These are phyloP conservation scores for Trifolium subterraneum DNA, from an alignment of 306 rosid genomes.

Conservation along the genomic window DNA sequence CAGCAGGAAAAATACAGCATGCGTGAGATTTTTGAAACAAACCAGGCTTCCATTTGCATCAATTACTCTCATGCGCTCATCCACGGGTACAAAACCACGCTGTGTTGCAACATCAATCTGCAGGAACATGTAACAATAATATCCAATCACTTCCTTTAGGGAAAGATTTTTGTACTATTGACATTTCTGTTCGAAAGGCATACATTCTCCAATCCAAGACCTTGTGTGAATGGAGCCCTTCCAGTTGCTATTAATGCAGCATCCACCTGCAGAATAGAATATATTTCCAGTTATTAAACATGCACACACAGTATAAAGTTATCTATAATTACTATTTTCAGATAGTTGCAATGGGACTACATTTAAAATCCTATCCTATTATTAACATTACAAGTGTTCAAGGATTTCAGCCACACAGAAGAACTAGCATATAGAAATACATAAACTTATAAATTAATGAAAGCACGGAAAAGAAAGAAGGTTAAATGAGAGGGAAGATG, in stretches of 20 bases:
- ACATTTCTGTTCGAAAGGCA: constrained; percentile 44
- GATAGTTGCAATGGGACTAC: neutral
- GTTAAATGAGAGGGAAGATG: neutral
- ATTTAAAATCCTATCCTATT: neutral
- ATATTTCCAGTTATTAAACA: neutral
- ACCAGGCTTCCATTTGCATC: constrained; percentile 89
- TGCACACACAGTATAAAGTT: constrained; percentile 18
- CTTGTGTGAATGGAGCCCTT: constrained; percentile 93
- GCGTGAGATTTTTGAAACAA: constrained; percentile 37
- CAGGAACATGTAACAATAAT: constrained; percentile 34
- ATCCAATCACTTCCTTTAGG: constrained; percentile 12
- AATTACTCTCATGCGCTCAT: constrained; percentile 83
- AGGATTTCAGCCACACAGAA: constrained; percentile 21
- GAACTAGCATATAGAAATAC: neutral
- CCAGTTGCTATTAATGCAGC: constrained; percentile 98
- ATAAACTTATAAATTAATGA: neutral
- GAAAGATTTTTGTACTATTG: constrained; percentile 9
- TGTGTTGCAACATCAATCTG: constrained; percentile 86
- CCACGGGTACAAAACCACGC: constrained; percentile 92
- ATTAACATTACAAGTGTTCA: neutral
- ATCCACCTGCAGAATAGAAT: constrained; percentile 74
- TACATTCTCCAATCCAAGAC: constrained; percentile 96
- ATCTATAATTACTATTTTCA: constrained; percentile 10
- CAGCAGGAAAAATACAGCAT: neutral
- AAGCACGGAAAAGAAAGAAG: constrained; percentile 3